phyloP scores from a whole-genome alignment of 2,329 filamentous ascomycete species.

The Xylariaceae sp. region DNA sequence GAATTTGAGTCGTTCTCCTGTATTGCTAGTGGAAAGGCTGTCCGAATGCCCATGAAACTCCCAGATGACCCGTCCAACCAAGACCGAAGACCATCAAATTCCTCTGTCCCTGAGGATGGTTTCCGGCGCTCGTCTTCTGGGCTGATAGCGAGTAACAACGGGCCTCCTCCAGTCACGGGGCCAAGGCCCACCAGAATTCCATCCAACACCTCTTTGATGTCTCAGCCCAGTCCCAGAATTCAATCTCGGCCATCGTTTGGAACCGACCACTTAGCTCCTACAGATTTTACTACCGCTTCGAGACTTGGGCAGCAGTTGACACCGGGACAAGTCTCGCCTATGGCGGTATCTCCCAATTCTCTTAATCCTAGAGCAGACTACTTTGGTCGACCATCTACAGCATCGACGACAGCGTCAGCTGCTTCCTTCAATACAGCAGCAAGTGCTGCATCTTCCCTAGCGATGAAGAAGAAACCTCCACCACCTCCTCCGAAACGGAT shows the following conservation, averaged over 20 bases:
- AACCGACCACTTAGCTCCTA: conserved; percentile 34
- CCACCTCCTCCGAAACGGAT: conserved; percentile 63
- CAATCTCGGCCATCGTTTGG: conserved; percentile 19
- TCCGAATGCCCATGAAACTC: conserved; percentile 44
- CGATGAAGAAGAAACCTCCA: conserved; percentile 68
- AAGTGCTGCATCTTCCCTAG: conserved; percentile 19
- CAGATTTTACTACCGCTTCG: conserved; percentile 42
- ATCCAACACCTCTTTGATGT: conserved; percentile 32
- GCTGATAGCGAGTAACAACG: conserved; percentile 33
- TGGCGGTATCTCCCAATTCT: conserved; percentile 10
- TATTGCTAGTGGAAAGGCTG: conserved; percentile 63
- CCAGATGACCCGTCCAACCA: conserved; percentile 27
- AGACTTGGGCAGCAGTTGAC: conserved; percentile 29
- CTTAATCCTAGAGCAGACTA: conserved; percentile 26
- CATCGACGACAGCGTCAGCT: conserved; percentile 22
- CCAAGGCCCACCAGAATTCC: conserved; percentile 33
- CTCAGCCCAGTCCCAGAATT: conserved; percentile 24
- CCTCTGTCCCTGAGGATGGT: conserved; percentile 26
- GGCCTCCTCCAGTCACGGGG: conserved; percentile 19
- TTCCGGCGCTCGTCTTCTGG: conserved; percentile 36
- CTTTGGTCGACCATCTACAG: conserved; percentile 23
- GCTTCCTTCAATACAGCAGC: conserved; percentile 22
- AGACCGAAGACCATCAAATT: conserved; percentile 20
- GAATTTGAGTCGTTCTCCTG: conserved; percentile 63
- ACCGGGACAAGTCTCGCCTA: conserved; percentile 24